Conservation (phyloP, 2,329 filamentous ascomycete species). For the Fusarium sp. region DNA sequence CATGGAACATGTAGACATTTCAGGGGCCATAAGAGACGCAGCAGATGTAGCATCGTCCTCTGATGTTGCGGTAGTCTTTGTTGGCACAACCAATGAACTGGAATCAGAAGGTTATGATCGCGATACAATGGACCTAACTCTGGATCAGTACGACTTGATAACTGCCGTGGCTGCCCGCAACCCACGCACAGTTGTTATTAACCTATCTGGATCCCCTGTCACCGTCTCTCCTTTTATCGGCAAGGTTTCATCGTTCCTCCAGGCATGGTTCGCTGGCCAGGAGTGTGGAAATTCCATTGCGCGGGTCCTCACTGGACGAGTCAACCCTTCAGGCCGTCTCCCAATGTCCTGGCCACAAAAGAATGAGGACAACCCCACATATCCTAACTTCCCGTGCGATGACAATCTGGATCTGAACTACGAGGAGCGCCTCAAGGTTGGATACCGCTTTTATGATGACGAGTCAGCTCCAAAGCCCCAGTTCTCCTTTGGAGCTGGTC, state of each 20-base stretch:
- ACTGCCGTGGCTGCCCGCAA: neutral
- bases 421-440: constrained; percentile 8
- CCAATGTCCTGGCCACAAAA: constrained; percentile 11
- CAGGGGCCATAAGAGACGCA: neutral
- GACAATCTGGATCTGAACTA: neutral
- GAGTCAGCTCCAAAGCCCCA: neutral
- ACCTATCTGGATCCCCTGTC: neutral
- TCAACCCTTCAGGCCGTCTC: neutral
- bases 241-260: neutral
- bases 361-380: constrained; percentile 13
- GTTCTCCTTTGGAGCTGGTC: constrained; percentile 8
- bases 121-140: constrained; percentile 9
- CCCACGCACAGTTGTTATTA: neutral
- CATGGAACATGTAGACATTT: neutral
- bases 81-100: constrained; percentile 15
- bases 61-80: neutral
- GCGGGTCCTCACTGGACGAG: neutral
- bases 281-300: constrained; percentile 8
- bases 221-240: neutral
- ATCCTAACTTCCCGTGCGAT: constrained; percentile 4
- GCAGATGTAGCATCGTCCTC: neutral
- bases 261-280: constrained; percentile 11
- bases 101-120: constrained; percentile 23
- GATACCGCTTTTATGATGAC: constrained; percentile 12
- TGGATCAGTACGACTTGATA: constrained; percentile 1